Conservation (phyloP, 2,329 filamentous ascomycete genomes). For the Sodiomyces alkalinus region DNA sequence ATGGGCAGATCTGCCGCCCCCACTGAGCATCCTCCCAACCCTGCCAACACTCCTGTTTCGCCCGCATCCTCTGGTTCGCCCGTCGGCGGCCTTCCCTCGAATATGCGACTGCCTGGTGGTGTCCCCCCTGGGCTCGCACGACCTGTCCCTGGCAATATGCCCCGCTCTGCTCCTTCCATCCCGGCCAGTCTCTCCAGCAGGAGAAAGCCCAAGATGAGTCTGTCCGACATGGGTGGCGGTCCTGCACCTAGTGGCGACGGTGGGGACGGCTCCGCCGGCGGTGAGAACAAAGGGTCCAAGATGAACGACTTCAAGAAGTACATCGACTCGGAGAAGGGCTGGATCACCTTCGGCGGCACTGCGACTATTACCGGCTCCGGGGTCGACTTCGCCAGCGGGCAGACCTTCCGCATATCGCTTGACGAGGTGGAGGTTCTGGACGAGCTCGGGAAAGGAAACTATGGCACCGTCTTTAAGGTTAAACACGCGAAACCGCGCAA, state of each 20-base stretch:
- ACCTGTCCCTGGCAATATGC: conserved; percentile 32
- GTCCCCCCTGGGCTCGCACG: conserved; percentile 25
- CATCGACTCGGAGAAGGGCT: conserved; percentile 83
- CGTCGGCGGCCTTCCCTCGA: conserved; percentile 25
- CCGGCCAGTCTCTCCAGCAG: conserved; percentile 48
- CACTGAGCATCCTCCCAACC: conserved; percentile 12
- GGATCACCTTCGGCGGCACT: conserved; percentile 83
- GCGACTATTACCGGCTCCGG: conserved; percentile 79
- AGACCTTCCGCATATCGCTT: conserved; percentile 82
- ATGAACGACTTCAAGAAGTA: conserved; percentile 56
- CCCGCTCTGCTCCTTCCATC: conserved; percentile 36
- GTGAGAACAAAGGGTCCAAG: conserved; percentile 27
- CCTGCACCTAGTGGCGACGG: conserved; percentile 22
- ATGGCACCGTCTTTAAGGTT: conserved; percentile 95
- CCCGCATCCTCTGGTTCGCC: conserved; percentile 10
- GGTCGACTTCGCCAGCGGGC: conserved; percentile 82
- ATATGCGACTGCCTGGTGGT: conserved; percentile 23
- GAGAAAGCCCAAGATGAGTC: conserved; percentile 43
- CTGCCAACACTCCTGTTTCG: conserved; percentile 1
- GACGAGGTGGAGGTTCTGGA: conserved; percentile 90
- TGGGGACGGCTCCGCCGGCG: conserved; percentile 8
- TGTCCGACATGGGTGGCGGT: conserved; percentile 34
- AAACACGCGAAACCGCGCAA: conserved; percentile 56
- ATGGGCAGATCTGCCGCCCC: conserved; percentile 21
- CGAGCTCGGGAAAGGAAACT: conserved; percentile 94